Evolutionary conservation across 805 yeast genomes (phyloP), one percentile per base, ranked within the genome.

Genomic region (Lachancea sp.): DNA sequence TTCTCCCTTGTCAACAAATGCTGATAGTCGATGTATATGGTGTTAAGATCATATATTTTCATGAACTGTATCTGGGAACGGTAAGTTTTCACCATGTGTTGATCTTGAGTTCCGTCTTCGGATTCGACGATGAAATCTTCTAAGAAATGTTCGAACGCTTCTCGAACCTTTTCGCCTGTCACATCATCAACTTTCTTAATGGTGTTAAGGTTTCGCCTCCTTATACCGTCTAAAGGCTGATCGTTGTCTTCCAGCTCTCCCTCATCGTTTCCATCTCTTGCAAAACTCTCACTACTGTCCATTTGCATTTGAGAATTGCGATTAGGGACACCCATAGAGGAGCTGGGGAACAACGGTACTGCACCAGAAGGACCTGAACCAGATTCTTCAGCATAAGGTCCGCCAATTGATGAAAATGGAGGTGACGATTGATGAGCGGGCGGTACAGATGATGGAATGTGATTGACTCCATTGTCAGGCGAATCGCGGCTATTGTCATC

Each of bases 111-210:
- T 32, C 42, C 52, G 49, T 42, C 66, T 40, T 40, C 46, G 32
- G 21, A 49, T 6, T 63, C 67, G 33, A 74, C 75, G 3, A 66
- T 65, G 55, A 70, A 90, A 23, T 76, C 83, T 55, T 79, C 83
- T 41, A 90, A 64, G 55, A 90, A 90, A 48, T 73, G 77, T 60
- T 89, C 96, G 60, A 92, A 90, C 12, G 89, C 79, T 61, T 87
- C 96, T 32, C 90, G 76, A 13, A 92, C 97, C 51, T 86, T 86
- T 58, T 89, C 97, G 44, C 96, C 97, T 3, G 96, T 87, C 34
- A 78, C 77, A 66, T 92, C 98, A 20, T 77, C 77, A 20, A 92
- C 96, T 57, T 83, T 86, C 20, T 94, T 88, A 40, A 90, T 85
- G 20, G 78, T 78, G 43, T 75, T 70, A 44, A 80, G 67, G 45